phyloP scores from a whole-genome alignment of 805 yeast genomes.

The Zygoascus biomembranicola region DNA sequence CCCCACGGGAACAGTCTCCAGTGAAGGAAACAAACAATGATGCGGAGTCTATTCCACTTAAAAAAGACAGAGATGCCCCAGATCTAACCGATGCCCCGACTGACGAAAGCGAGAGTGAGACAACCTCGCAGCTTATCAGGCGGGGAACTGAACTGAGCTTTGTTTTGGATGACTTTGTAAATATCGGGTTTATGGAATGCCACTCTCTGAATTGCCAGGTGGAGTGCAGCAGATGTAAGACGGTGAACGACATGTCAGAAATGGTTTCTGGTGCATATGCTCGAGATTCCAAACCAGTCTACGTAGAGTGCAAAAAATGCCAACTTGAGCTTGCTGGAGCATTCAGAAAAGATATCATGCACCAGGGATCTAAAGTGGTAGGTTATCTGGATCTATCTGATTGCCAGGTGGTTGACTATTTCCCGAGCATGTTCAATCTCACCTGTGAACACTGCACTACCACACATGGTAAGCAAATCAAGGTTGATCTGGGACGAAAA shows the following conservation, averaged over 20 bases:
- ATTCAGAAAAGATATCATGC: constrained; percentile 32
- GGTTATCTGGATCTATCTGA: constrained; percentile 34
- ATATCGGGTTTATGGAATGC: constrained; percentile 29
- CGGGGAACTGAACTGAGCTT: constrained; percentile 23
- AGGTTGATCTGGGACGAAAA: neutral
- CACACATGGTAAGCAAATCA: constrained; percentile 9
- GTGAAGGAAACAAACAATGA: neutral
- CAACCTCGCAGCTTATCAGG: neutral
- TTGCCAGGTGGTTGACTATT: constrained; percentile 29
- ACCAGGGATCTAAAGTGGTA: constrained; percentile 22
- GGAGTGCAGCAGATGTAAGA: constrained; percentile 32
- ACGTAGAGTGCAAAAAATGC: constrained; percentile 29
- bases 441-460: constrained; percentile 31
- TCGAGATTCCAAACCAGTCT: constrained; percentile 24
- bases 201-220: constrained; percentile 28
- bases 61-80: neutral
- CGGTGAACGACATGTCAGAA: constrained; percentile 27
- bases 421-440: constrained; percentile 30
- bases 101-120: neutral
- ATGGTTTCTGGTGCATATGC: constrained; percentile 30
- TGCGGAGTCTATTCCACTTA: neutral
- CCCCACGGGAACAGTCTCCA: neutral
- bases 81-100: neutral
- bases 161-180: constrained; percentile 25
- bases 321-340: constrained; percentile 27